phyloP scores from a whole-genome alignment of 2,329 filamentous ascomycete genomes.

The Sporothrix pallida region DNA sequence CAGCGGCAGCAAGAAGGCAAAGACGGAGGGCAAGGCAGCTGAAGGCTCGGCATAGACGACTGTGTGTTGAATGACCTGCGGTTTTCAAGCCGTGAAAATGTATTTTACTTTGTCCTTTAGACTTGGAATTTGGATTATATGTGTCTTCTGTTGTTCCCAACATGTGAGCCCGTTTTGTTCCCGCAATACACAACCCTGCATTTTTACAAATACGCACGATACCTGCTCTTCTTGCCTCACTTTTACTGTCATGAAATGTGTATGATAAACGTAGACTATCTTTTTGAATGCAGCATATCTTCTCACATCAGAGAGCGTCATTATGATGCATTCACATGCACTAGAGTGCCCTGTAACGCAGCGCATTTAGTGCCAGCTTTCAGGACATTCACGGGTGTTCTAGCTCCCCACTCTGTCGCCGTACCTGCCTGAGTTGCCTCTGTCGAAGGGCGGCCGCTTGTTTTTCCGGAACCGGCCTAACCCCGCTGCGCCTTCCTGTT shows the following conservation, averaged over 20 bases:
- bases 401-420: neutral
- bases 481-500: conserved; percentile 30
- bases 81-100: neutral
- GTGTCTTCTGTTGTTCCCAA: neutral
- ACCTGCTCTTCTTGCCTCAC: too few species aligned
- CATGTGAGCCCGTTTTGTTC: neutral
- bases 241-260: too few species aligned
- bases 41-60: neutral
- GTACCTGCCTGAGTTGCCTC: neutral
- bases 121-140: neutral
- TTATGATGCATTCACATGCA: too few species aligned
- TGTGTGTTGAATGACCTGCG: neutral
- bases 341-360: neutral
- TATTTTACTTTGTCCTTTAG: neutral
- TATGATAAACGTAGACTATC: too few species aligned
- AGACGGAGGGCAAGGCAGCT: neutral
- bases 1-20: conserved; percentile 23
- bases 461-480: conserved; percentile 34
- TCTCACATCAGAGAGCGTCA: too few species aligned
- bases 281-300: too few species aligned
- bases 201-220: too few species aligned
- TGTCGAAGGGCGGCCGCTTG: conserved; percentile 23
- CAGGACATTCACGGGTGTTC: neutral
- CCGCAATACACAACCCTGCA: too few species aligned
- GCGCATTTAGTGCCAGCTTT: neutral